A percentile compares a stretch with the other conserved stretches of the same genome.
Evolutionary conservation across 306 rosid genomes (phyloP).

Genomic region (Elaeagnus macrophylla): DNA sequence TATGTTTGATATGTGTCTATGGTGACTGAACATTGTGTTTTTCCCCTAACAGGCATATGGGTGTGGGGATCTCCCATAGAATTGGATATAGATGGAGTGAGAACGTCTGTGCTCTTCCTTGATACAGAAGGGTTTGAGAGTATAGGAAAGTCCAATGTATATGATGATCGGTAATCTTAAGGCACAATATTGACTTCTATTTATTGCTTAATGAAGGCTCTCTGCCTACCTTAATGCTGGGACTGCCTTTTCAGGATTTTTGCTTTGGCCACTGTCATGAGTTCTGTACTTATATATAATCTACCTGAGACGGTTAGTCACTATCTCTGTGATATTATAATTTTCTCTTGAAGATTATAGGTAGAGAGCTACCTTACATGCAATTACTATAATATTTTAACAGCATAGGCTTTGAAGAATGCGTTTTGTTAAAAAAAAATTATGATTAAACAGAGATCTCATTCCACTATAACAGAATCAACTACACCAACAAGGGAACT

Average conservation of each 20-base stretch:
- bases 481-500: too few species aligned
- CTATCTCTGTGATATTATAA: background rate
- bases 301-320: constrained; percentile 84
- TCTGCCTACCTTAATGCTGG: constrained; percentile 10
- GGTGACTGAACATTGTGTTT: background rate
- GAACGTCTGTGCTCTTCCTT: constrained; percentile 80
- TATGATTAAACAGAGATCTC: too few species aligned
- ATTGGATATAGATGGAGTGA: constrained; percentile 69
- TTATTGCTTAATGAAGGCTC: constrained; percentile 4
- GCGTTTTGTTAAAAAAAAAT: too few species aligned
- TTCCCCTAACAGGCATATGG: constrained; percentile 73
- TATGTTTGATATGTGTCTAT: constrained; percentile 5
- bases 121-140: constrained; percentile 99
- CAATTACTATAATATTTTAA: too few species aligned
- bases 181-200: background rate
- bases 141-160: constrained; percentile 88
- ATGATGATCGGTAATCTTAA: constrained; percentile 81
- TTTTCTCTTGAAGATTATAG: background rate
- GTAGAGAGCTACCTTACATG: background rate
- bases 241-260: constrained; percentile 63
- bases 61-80: constrained; percentile 91
- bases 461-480: too few species aligned
- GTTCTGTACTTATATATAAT: constrained; percentile 90
- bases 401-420: too few species aligned
- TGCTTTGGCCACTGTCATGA: constrained; percentile 88